Evolutionary conservation across 768 basidiomycete species (phyloP), one percentile per base, ranked within the genome.

Genomic region (Russula earlei): DNA sequence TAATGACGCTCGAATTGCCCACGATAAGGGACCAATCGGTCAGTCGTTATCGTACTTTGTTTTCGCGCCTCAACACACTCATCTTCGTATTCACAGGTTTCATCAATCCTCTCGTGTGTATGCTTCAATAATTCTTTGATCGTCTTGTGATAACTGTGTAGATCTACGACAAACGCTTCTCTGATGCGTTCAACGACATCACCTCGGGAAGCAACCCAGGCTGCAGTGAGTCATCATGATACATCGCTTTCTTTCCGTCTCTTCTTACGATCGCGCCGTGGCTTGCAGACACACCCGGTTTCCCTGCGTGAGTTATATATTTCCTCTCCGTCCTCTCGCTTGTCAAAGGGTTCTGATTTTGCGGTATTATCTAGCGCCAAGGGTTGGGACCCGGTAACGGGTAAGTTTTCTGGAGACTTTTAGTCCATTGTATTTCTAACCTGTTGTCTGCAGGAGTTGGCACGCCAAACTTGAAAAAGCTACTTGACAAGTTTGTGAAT

Each of bases 1-100:
- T 53, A 73, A 73, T 64, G 71, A 72, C 51, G 71, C 70, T 1
- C 69, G 72, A 22, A 57, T 72, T 38, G 62, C 66, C 1, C 27
- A 53, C 4, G 66, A 67, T 12, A 72, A 72, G 22, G 9, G 8
- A 8, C 25, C 55, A 37, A 4, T 56, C 12, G 55, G 55, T 56
- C 15, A 7, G 55, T 38, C 19, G 1, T 9, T 11, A 11, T 43
- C 24, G 17, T n/a, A n/a, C n/a, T 17, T 34, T 17, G 27, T 31
- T 43, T 42, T 36, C n/a, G 15, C 8, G 8, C 15, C 22, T 2
- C 14, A 9, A 8, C 25, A 17, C 1, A 20, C 24, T 56, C 33
- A 56, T 34, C 20, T 14, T 4, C 15, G 12, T 29, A 19, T 19
- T 24, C 34, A 8, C n/a, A 56, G 55, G 55, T 11, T 56, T 56